Base-by-base conservation (phyloP, 1,284 basidiomycete species). In the Moesziomyces parantarcticus region DNA sequence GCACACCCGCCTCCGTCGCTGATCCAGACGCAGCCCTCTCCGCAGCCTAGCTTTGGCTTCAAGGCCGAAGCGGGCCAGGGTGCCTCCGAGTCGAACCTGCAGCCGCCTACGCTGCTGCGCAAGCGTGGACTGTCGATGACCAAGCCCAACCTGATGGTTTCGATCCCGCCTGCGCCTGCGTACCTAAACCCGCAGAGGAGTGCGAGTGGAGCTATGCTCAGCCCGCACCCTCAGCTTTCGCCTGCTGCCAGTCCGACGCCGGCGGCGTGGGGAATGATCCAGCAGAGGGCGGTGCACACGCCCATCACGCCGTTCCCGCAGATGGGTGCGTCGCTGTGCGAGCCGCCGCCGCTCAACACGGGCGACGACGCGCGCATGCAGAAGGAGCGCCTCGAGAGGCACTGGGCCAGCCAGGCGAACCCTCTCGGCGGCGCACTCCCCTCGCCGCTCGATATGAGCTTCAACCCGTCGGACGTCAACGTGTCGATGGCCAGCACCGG, bases 271-370 rank as follows among this genome's bases (percentile, higher is more conserved):
- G 78, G 73, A n/a, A 22, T 63, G 60, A 76, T 80, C 44, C 78
- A 80, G 65, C 77, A 79, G 51, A 62, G 73, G 8, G 77, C 68
- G 14, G 67, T 79, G 63, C 65, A 70, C 48, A 78, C 77, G 20
- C 78, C 78, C 8, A 68, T 79, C 57, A 79, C 77, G 23, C 79
- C 77, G 0, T 75, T 72, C 69, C 71, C 77, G 16, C 78, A 79
- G 58, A 50, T 61, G 53, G 49, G 49, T 21, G 61, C 43, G 8
- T 67, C 61, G 44, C 43, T 57, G 29, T 47, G 51, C 42, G 72
- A 76, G 45, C 79, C 79, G 13, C 78, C 79, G 13, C 66, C 75
- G 46, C 67, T 79, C 41, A 68, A 64, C 49, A 61, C 59, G 36
- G 63, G 67, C 36, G 76, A 76, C 43, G 74, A 77, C 32, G 69